Evolutionary conservation across 345 rosid species (phyloP), one percentile per base, ranked within the genome.

Genomic region (Cardamine chenopodiifolia): DNA sequence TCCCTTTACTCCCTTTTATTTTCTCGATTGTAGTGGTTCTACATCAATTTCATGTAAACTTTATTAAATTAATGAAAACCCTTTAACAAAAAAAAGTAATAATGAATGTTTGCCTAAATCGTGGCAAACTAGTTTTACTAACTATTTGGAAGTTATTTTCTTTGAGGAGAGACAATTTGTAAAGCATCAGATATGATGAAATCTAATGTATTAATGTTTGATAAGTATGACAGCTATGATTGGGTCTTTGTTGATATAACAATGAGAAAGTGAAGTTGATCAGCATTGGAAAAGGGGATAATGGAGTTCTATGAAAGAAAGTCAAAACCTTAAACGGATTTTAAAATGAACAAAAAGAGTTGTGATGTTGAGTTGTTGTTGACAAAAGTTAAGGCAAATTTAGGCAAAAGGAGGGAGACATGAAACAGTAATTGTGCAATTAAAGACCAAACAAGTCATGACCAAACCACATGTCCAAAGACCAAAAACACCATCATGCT

Each of bases 321-420:
- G 68, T 62, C 40, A 70, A 61, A 63, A 70, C 70, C 76, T 71
- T 65, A 47, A 64, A 47, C 22, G 47, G 22, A 48, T 55, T 55
- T 12, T 1, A 45, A 64, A 66, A 48, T 34, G 66, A 58, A 17
- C 19, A 22, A 7, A 48, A 25, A 17, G 68, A 63, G 72, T 39
- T 77, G 71, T 18, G 60, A 70, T 70, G 76, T 57, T 77, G 53
- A 57, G 76, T 59, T 52, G 63, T 22, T 72, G 81, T 78, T 58
- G 25, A 42, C 62, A 78, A 78, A 78, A 78, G 81, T 50, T 66
- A 37, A 77, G 76, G 80, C 80, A 70, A 70, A 76, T 50, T 49
- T 19, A 77, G 68, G 80, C 80, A 70, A 76, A 76, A 70, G 52
- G 69, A 66, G 64, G 77, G 77, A 60, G 81, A 78, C 81, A 78